These are phyloP conservation scores for Rhizophora apiculata DNA, from an alignment of 345 rosid species.

Conservation along the genomic window DNA sequence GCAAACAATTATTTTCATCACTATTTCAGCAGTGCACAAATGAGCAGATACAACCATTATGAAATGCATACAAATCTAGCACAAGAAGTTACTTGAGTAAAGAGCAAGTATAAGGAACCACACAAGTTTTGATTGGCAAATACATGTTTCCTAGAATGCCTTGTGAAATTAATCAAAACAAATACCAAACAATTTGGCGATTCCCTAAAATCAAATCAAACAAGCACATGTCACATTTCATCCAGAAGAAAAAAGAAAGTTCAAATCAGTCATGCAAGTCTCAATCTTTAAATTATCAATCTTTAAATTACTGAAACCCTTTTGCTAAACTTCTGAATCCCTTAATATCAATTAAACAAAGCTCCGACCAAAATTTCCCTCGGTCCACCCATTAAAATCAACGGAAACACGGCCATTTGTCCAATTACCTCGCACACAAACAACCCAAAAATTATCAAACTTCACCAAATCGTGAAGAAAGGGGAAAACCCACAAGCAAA, in stretches of 20 bases:
- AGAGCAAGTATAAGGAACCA: no score
- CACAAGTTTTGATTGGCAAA: no score
- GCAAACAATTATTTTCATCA: slow-evolving; percentile 3
- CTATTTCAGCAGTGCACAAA: not conserved
- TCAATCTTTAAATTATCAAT: no score
- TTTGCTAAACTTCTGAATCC: not conserved
- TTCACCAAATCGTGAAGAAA: not conserved
- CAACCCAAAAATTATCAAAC: not conserved
- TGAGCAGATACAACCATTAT: not conserved
- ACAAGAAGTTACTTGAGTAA: no score
- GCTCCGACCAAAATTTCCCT: not conserved
- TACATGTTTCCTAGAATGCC: no score
- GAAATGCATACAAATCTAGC: no score
- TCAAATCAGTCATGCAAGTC: no score
- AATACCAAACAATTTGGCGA: not conserved
- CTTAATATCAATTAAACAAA: not conserved
- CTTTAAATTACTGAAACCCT: no score
- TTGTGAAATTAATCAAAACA: no score
- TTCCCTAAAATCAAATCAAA: not conserved
- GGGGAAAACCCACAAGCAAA: not conserved
- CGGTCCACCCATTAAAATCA: not conserved
- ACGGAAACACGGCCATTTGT: not conserved
- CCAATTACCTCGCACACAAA: not conserved
- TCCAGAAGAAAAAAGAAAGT: no score
- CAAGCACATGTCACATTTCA: not conserved